phyloP scores from a whole-genome alignment of 2,329 filamentous ascomycete genomes.

The Ciborinia camelliae region DNA sequence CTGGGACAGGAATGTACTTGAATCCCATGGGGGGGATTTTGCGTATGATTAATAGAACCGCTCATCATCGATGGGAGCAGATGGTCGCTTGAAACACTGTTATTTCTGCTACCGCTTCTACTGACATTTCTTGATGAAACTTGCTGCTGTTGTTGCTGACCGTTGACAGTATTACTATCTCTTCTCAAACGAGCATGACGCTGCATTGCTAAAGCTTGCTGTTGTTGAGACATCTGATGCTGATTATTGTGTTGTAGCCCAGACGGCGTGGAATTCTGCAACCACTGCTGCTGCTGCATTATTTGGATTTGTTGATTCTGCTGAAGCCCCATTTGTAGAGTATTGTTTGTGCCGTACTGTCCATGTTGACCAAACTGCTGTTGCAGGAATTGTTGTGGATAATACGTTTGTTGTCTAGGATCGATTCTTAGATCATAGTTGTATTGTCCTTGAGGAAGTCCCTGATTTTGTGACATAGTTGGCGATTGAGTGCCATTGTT shows the following conservation, averaged over 20 bases:
- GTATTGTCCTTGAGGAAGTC: constrained; percentile 1
- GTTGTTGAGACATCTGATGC: constrained; percentile 13
- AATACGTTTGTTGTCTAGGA: constrained; percentile 19
- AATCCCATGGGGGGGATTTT: not conserved
- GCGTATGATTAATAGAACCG: not conserved
- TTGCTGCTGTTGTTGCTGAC: constrained; percentile 9
- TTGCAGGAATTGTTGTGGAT: constrained; percentile 23
- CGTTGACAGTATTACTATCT: constrained; percentile 20
- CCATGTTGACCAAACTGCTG: not conserved
- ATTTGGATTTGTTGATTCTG: constrained; percentile 18
- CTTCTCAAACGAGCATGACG: constrained; percentile 23
- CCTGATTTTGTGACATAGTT: not conserved
- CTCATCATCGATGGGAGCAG: not conserved
- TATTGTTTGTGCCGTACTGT: not conserved
- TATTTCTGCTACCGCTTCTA: constrained; percentile 2
- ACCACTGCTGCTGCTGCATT: constrained; percentile 16
- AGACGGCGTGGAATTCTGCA: constrained; percentile 17
- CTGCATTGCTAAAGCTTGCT: constrained; percentile 23
- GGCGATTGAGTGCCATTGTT: not conserved
- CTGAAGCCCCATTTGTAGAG: constrained; percentile 17
- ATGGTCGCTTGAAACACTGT: constrained; percentile 13
- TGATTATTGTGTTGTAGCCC: not conserved
- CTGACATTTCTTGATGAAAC: constrained; percentile 19
- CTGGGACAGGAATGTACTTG: not conserved
- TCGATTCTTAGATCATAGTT: not conserved